A percentile compares a stretch with the other conserved stretches of the same genome.
Conservation (phyloP, 2,329 filamentous ascomycete genomes). For the Cladosporium sp. region DNA sequence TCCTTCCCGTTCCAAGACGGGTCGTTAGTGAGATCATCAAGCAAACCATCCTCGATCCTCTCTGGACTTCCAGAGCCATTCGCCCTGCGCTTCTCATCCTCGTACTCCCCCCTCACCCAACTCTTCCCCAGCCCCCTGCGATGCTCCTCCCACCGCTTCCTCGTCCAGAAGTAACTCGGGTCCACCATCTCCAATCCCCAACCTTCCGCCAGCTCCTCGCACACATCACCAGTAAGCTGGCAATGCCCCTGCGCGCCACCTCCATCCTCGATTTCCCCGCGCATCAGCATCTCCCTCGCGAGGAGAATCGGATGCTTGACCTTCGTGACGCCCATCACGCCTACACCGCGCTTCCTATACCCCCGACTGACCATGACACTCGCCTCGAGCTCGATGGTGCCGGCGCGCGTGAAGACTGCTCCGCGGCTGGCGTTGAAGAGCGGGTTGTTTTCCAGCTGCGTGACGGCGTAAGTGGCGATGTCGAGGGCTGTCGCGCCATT, state of each 20-base stretch:
- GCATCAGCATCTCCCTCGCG: conserved; percentile 63
- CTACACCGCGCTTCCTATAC: conserved; percentile 67
- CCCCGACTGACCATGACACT: conserved; percentile 77
- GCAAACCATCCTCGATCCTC: not conserved
- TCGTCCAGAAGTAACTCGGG: conserved; percentile 70
- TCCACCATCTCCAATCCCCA: conserved; percentile 69
- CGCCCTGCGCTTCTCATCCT: conserved; percentile 28
- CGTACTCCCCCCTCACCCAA: conserved; percentile 31
- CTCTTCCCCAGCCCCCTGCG: conserved; percentile 49
- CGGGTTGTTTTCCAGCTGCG: conserved; percentile 68
- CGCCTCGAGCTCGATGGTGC: conserved; percentile 79
- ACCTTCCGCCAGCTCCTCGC: conserved; percentile 59
- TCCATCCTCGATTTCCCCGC: conserved; percentile 56
- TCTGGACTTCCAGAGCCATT: not conserved
- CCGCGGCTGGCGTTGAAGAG: conserved; percentile 82
- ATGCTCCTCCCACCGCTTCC: conserved; percentile 74
- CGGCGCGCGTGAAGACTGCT: conserved; percentile 78
- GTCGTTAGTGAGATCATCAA: conserved; percentile 13
- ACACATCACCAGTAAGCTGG: conserved; percentile 60
- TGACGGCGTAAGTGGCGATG: conserved; percentile 68
- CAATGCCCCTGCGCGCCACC: conserved; percentile 61
- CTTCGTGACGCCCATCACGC: conserved; percentile 63
- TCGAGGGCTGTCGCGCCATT: conserved; percentile 57
- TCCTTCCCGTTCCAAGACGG: conserved; percentile 54
- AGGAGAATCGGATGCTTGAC: conserved; percentile 77